These are phyloP conservation scores for Yamadazyma membranifaciens DNA, from an alignment of 1,139 yeast genomes.

Conservation along the genomic window DNA sequence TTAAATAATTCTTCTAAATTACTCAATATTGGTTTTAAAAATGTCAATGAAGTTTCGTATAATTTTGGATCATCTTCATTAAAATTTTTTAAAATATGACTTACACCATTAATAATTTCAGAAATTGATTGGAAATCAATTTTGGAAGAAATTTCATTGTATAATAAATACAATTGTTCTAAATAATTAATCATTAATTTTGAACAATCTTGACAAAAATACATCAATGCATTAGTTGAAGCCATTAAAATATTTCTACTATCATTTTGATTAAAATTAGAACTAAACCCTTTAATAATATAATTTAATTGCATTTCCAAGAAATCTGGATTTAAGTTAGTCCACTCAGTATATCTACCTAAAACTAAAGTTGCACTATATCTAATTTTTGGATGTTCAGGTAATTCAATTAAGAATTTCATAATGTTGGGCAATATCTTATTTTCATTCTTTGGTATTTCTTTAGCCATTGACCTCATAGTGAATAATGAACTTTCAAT, in stretches of 20 bases:
- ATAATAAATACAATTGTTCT: conserved; percentile 75
- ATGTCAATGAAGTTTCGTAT: conserved; percentile 44
- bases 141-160: conserved; percentile 55
- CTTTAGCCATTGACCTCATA: conserved; percentile 93
- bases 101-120: conserved; percentile 88
- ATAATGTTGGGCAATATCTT: conserved; percentile 75
- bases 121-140: conserved; percentile 70
- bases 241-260: conserved; percentile 68
- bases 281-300: conserved; percentile 70
- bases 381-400: conserved; percentile 83
- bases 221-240: conserved; percentile 92
- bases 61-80: conserved; percentile 25
- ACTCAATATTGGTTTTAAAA: conserved; percentile 66
- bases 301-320: conserved; percentile 82
- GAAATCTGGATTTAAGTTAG: conserved; percentile 77
- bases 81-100: conserved; percentile 70
- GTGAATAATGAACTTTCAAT: conserved; percentile 90
- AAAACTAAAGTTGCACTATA: conserved; percentile 91
- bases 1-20: conserved; percentile 34
- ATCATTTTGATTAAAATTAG: conserved; percentile 14
- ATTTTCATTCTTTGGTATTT: conserved; percentile 68
- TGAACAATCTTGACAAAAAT: conserved; percentile 91
- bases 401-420: conserved; percentile 66
- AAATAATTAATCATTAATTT: conserved; percentile 61
- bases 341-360: conserved; percentile 96